Evolutionary conservation across 2,329 filamentous ascomycete species (phyloP).

Genomic region (Paracorniculantispora psalliotae): DNA sequence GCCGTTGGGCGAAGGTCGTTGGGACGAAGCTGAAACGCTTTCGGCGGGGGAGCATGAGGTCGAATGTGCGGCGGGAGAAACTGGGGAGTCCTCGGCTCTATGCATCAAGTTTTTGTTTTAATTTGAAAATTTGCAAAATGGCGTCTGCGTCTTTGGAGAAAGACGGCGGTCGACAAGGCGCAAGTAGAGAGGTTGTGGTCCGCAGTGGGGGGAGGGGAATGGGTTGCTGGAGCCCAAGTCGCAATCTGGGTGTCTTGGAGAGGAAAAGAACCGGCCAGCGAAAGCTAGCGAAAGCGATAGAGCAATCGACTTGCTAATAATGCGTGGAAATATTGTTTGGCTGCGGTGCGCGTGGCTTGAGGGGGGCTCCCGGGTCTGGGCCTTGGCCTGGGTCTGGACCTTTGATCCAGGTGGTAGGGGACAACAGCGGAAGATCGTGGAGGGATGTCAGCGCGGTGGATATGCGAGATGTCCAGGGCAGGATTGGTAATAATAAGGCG

Average conservation of each 20-base stretch:
- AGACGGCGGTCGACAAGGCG: background rate
- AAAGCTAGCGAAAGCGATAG: background rate
- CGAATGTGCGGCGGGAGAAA: background rate
- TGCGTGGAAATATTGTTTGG: slow-evolving; percentile 2
- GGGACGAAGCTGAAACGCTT: background rate
- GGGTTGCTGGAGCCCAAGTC: background rate
- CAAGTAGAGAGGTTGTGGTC: background rate
- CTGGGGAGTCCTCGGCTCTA: background rate
- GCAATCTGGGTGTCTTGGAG: background rate
- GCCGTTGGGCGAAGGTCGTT: background rate
- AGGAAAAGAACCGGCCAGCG: background rate
- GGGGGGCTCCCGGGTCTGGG: background rate
- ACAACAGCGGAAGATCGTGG: slow-evolving; percentile 3
- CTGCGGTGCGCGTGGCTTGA: slow-evolving; percentile 6
- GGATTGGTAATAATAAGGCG: background rate
- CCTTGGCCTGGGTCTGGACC: slow-evolving; percentile 9
- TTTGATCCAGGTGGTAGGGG: background rate
- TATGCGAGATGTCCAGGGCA: background rate
- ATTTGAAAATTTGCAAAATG: background rate
- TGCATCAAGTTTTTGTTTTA: slow-evolving; percentile 6
- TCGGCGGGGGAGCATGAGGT: background rate
- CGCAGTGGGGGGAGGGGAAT: background rate
- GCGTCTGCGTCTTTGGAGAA: background rate
- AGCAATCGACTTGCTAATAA: background rate
- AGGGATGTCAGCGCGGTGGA: background rate